Evolutionary conservation across 139 green algal genomes (phyloP).

Genomic region (Klebsormidium nitens): DNA sequence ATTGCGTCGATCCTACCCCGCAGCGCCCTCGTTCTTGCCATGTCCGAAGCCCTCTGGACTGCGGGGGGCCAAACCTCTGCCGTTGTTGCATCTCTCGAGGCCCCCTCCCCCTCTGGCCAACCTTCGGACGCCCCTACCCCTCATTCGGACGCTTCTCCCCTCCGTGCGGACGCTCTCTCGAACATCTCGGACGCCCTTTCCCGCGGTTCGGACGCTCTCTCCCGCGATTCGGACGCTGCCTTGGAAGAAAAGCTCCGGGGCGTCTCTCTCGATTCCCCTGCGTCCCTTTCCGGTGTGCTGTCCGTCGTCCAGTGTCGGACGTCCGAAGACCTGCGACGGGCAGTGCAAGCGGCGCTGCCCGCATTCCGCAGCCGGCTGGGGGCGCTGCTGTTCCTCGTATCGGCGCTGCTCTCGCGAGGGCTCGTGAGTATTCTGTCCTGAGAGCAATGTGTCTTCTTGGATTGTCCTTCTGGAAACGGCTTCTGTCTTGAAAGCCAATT

Average conservation of each 20-base stretch:
- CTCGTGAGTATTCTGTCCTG: conserved; percentile 6
- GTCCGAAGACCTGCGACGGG: not conserved
- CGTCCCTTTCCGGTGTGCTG: not conserved
- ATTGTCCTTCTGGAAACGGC: not conserved
- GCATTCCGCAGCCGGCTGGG: conserved; percentile 27
- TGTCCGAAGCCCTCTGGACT: no score
- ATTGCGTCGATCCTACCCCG: no score
- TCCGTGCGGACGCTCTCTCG: no score
- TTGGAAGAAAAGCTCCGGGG: not conserved
- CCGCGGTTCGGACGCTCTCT: no score
- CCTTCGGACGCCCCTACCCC: no score
- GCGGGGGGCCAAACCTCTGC: no score
- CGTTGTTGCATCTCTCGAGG: no score
- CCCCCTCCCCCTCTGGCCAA: no score
- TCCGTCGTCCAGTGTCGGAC: not conserved
- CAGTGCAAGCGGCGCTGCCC: not conserved
- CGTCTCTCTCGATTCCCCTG: conserved; percentile 1
- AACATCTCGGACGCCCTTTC: no score
- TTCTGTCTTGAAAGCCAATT: not conserved
- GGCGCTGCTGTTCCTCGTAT: conserved; percentile 40
- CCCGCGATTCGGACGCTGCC: not conserved
- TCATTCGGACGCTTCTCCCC: no score
- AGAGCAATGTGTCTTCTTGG: not conserved
- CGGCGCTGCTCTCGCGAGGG: conserved; percentile 20
- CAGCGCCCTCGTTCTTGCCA: no score